Conservation (phyloP, 2,329 filamentous ascomycete species). For the Didymella keratinophila region DNA sequence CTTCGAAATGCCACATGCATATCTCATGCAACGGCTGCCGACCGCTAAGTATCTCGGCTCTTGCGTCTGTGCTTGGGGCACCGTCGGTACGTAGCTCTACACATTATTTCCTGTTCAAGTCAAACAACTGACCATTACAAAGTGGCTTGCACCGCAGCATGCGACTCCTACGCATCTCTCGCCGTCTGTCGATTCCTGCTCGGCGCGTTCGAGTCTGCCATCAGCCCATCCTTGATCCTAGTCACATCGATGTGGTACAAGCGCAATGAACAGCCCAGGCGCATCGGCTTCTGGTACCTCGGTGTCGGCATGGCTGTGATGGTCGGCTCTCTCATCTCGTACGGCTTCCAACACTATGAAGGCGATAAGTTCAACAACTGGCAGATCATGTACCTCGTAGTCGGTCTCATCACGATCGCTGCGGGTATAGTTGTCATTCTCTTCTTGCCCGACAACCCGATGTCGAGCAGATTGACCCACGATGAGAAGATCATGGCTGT, state of each 20-base stretch:
- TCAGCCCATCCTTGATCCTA: constrained; percentile 66
- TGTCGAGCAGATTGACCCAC: constrained; percentile 32
- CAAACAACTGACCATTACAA: constrained; percentile 18
- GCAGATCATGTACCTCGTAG: constrained; percentile 73
- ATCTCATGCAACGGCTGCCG: constrained; percentile 62
- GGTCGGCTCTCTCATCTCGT: constrained; percentile 64
- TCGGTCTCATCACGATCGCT: constrained; percentile 46
- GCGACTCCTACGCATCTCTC: constrained; percentile 59
- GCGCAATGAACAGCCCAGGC: constrained; percentile 66
- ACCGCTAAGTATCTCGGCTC: constrained; percentile 62
- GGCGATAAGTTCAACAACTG: constrained; percentile 65
- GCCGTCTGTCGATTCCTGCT: constrained; percentile 60
- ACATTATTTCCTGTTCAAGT: no score
- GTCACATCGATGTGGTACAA: constrained; percentile 74
- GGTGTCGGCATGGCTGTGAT: constrained; percentile 64
- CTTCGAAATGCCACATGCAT: constrained; percentile 54
- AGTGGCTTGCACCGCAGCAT: constrained; percentile 53
- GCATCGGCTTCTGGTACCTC: constrained; percentile 53
- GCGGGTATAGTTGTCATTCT: constrained; percentile 56
- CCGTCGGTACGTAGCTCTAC: constrained; percentile 38
- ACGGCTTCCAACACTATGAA: constrained; percentile 63
- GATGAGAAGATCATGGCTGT: constrained; percentile 41
- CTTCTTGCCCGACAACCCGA: constrained; percentile 61
- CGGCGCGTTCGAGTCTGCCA: constrained; percentile 59
- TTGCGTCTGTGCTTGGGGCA: constrained; percentile 56